Evolutionary conservation across 2,329 filamentous ascomycete genomes (phyloP).

Genomic region (Paraconiothyrium brasiliense): DNA sequence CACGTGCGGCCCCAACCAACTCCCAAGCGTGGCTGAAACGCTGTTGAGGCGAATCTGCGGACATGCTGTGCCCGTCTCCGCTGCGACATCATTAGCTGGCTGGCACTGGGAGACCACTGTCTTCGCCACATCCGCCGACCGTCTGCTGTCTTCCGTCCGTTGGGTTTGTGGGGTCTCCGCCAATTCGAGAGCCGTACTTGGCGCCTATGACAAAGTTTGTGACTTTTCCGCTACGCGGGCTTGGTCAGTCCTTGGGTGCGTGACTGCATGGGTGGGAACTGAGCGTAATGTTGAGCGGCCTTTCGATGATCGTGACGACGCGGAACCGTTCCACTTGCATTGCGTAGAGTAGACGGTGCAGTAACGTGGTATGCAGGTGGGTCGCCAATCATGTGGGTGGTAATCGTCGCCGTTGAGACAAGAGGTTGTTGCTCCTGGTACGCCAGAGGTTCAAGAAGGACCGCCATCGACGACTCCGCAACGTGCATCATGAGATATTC

Average conservation of each 20-base stretch:
- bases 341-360: background rate
- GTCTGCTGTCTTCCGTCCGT: background rate
- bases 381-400: background rate
- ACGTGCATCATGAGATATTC: too few species aligned
- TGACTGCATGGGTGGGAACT: background rate
- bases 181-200: background rate
- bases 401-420: background rate
- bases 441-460: too few species aligned
- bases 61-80: background rate
- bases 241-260: conserved; percentile 4
- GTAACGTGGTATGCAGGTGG: too few species aligned
- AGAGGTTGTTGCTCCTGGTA: too few species aligned
- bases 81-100: background rate
- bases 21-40: conserved; percentile 42
- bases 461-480: too few species aligned
- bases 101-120: background rate
- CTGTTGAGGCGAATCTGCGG: conserved; percentile 13
- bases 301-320: background rate
- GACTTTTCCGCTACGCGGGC: background rate
- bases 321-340: background rate
- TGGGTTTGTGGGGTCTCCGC: background rate
- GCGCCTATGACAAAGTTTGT: background rate
- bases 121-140: background rate
- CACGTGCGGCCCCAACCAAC: conserved; percentile 17
- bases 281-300: background rate